Base-by-base conservation (phyloP, 192 early-diverging fungal genomes). In the Jimgerdemannia flammicorona region DNA sequence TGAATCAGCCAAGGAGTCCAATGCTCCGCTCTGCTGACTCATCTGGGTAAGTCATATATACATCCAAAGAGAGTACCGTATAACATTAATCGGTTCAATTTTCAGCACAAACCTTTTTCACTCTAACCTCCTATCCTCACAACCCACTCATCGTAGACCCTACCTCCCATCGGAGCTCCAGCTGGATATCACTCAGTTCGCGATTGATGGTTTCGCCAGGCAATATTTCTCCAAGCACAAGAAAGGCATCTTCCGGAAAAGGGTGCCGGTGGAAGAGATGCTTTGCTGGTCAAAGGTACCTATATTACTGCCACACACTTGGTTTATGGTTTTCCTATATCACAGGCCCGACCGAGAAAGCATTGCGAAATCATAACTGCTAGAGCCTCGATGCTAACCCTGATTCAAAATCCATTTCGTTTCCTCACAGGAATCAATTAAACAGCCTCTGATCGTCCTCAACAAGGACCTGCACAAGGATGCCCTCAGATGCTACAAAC, bases 221-320 rank as follows among this genome's bases (percentile, higher is more conserved):
- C 93, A 93, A 74, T 95, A 97, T 83, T 99, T 99, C 84, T 84
- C 92, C 4, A 92, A 92, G 41, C 96, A 97, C 70, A 92, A 93
- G 77, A 87, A 88, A 66, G 97, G 97, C 1, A 83, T 99, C 39
- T 90, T 97, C 68, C 82, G 95, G 75, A 87, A 92, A 29, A 90
- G 82, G 74, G 95, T 99, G 7, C 95, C 97, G 3, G 80, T 97
- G 67, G 93, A 96, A 43, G 93, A 98, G 76, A 92, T 98, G 92
- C 76, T 98, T 3, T 87, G 88, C 40, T 95, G 87, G 81, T 89
- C 90, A 82, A 95, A 90, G 75, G 90, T 89, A 64, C 63, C 59
- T 43, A 54, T 8, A 70, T 59, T 59, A 14, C 14, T 59, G 6
- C 2, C 6, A 14, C 14, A 14, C 49, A 59, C 14, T 10, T 6